Base-by-base conservation (phyloP, 2,329 filamentous ascomycete species). In the Mariannaea elegans region DNA sequence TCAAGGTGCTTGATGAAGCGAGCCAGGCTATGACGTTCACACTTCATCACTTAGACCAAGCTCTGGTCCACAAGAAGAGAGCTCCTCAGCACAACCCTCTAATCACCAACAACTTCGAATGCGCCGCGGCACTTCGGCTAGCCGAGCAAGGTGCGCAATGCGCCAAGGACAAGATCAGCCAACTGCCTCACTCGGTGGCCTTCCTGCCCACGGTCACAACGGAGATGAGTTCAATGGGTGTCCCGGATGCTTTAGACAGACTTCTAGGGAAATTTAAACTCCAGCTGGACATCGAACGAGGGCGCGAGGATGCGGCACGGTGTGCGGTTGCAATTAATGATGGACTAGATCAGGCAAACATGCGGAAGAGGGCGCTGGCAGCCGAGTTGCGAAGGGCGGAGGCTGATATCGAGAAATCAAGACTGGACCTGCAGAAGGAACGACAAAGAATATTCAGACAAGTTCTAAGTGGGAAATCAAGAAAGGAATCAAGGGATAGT, bases 231-330 rank as follows among this genome's bases (percentile, higher is more conserved):
- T 31, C 42, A 19, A 41, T 55, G 42, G 9, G 31, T 1, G 23
- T 38, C 16, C 14, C 32, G 23, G 51, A 55, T 21, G 51, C 45
- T 10, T 32, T 55, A 16, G 42, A 55, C 12, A 46, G 36, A 23
- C 16, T 47, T 13, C 76, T 85, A 70, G 75, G 75, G 7, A 82
- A 86, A 57, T 78, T 82, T 74, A 76, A 77, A 3, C 84, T 85
- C 69, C 82, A 82, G 61, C 76, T 82, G 12, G 78, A 83, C 70
- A 82, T 87, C 59, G 80, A 82, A 65, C 68, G 75, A 14, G 80
- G 77, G 3, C 72, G 75, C 38, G 53, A 52, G 23, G 75, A 80
- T 59, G 72, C 79, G 2, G 64, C 76, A 7, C 67, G 73, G 42
- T 77, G 78, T 38, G 65, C 71, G 18, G 59, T 70, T 0, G 73